These are phyloP conservation scores for Lonicera japonica DNA, from an alignment of 129 eudicot genomes.

Conservation along the genomic window DNA sequence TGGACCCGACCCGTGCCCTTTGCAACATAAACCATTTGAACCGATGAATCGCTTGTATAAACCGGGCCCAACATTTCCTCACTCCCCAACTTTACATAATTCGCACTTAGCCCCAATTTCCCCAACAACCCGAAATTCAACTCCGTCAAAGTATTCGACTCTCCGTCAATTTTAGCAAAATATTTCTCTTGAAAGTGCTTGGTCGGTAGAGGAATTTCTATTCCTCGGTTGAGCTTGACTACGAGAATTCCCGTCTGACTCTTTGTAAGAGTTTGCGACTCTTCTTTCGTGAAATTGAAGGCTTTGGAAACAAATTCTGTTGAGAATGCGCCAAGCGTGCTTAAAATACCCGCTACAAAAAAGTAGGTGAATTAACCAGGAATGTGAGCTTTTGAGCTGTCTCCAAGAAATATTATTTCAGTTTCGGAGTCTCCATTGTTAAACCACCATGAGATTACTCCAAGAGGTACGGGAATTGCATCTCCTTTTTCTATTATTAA, in stretches of 20 bases:
- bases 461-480: conserved; percentile 38
- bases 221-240: conserved; percentile 22
- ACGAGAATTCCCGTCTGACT: conserved; percentile 29
- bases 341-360: conserved; percentile 26
- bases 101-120: conserved; percentile 37
- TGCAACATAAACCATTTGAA: conserved; percentile 27
- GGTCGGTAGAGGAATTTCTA: conserved; percentile 24
- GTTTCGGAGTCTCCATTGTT: conserved; percentile 40
- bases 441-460: conserved; percentile 58
- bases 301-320: conserved; percentile 28
- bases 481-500: conserved; percentile 45
- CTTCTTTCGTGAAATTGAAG: conserved; percentile 15
- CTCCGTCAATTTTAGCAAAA: conserved; percentile 19
- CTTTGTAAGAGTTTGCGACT: conserved; percentile 12
- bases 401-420: conserved; percentile 39
- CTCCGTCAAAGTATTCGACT: conserved; percentile 11
- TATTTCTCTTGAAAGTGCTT: neutral
- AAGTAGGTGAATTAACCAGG: conserved; percentile 42
- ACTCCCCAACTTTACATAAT: conserved; percentile 30
- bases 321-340: conserved; percentile 37
- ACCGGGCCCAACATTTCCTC: conserved; percentile 33
- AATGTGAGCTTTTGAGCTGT: conserved; percentile 24
- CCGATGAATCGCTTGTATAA: conserved; percentile 27
- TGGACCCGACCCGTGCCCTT: conserved; percentile 47
- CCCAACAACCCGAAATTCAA: conserved; percentile 29